phyloP scores from a whole-genome alignment of 1,284 basidiomycete species.

The Filobasidium uniguttulatum region DNA sequence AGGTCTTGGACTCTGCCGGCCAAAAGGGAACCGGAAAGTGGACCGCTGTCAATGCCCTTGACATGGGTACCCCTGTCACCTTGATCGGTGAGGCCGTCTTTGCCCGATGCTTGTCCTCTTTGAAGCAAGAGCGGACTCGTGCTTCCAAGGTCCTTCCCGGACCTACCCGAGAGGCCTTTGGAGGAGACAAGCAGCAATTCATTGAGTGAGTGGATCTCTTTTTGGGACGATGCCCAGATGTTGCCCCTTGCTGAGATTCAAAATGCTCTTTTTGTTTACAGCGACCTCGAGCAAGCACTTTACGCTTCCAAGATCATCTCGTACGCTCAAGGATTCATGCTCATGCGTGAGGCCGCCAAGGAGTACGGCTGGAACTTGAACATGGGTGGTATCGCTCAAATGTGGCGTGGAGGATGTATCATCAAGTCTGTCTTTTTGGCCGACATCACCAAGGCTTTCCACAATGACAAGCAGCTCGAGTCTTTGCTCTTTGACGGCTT shows the following conservation, averaged over 20 bases:
- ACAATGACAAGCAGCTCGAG: constrained; percentile 71
- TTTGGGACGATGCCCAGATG: no score
- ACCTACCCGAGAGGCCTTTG: constrained; percentile 82
- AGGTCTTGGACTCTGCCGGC: constrained; percentile 91
- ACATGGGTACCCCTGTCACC: constrained; percentile 88
- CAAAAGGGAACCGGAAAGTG: constrained; percentile 99
- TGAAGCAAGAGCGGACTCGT: constrained; percentile 92
- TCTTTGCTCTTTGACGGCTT: constrained; percentile 93
- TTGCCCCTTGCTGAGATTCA: background rate
- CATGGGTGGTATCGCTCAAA: constrained; percentile 91
- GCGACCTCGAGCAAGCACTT: constrained; percentile 88
- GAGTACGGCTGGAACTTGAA: constrained; percentile 55
- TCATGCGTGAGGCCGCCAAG: constrained; percentile 96
- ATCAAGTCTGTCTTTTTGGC: constrained; percentile 89
- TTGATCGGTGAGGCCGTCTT: constrained; percentile 99
- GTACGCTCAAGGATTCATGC: constrained; percentile 98
- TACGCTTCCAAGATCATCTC: constrained; percentile 99
- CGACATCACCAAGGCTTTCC: constrained; percentile 85
- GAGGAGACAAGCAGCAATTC: constrained; percentile 97
- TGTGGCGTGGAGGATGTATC: constrained; percentile 99
- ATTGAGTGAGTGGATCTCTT: constrained; percentile 49
- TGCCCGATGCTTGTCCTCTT: constrained; percentile 90
- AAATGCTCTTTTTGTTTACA: constrained; percentile 1
- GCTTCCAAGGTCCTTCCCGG: constrained; percentile 83
- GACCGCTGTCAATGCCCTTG: constrained; percentile 97